Base-by-base conservation (phyloP, 139 green algal genomes). In the Chlorella sorokiniana region DNA sequence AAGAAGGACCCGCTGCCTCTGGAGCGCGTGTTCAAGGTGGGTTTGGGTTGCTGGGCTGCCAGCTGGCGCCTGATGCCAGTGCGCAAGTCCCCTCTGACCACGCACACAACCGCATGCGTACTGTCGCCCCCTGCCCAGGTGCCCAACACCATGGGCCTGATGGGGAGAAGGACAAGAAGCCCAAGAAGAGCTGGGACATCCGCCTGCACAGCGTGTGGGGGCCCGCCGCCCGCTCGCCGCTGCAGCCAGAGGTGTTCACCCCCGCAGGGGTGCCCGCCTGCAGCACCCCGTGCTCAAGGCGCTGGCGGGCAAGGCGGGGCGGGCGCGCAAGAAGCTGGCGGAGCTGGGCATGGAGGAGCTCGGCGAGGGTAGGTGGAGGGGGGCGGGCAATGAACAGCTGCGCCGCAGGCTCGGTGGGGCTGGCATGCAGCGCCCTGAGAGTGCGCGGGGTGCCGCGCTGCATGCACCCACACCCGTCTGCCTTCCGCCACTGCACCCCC, bases 281-380 rank as follows among this genome's bases (percentile, higher is more conserved):
- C n/a, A 83, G 54, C 65, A 90, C 82, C 31, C 87, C 8, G 92
- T 95, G 22, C 83, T 97, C 73, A 86, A 92, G 33, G 54, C 37
- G 18, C 82, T 98, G 51, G 93, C 92, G 2, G 95, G 95, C 44
- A 97, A 96, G 82, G 86, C 93, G 4, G 95, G 92, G 16, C 88
- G 88, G 18, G 95, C 95, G 23, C 81, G 84, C 25, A 91, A 91
- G 74, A 89, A 90, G 33, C 83, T 97, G 29, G 79, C 83, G 8
- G 86, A 91, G 70, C 56, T 88, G 54, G 61, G 63, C 44, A 44
- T 74, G 75, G 35, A 68, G 22, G 23, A 75, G 42, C 25, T 22
- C 16, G 76, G 27, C 4, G 41, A 64, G 23, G 71, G 71, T 78
- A 48, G 23, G 71, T 16, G 48, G n/a, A n/a, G n/a, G n/a, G n/a